Base-by-base conservation (phyloP, 176 grass and related monocot species). In the Rhynchospora breviuscula region DNA sequence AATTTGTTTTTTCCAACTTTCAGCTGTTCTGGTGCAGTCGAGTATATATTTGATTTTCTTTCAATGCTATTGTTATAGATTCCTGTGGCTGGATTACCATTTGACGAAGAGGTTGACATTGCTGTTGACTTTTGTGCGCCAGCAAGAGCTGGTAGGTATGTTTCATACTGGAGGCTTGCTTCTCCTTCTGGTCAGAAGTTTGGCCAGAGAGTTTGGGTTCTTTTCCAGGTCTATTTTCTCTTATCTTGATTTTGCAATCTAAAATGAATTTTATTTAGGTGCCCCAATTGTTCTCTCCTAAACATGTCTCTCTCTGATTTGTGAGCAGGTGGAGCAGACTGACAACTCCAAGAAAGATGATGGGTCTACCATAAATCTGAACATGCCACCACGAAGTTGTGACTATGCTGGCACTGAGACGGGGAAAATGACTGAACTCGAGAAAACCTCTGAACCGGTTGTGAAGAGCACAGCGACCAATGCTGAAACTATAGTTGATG, bases 151-250 rank as follows among this genome's bases (percentile, higher is more conserved):
- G 93, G 96, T 14, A 81, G 86, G 64, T 98, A 95, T 70, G 59
- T 90, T 63, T 95, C 96, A 2, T 88, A 98, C 59, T 98, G 96
- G 96, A 93, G 89, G 87, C 79, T 98, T 87, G 85, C 83, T 71
- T 87, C 84, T 56, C 93, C 93, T 63, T 88, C 88, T 44, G 89
- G 91, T 53, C 83, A 84, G 46, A 90, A 73, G 23, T 98, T 95
- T 83, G 96, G 96, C 49, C 91, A 95, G 69, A 81, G 3, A 79
- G 84, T 95, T 73, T 98, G 93, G 93, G 93, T 95, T 87, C 80
- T 88, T 86, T 91, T 98, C 79, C 86, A 90, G 93, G 96, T 98
- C 51, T 5, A 10, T 88, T 63, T 35, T 69, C 40, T 47, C 33
- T 53, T 35, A 59, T 89, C 59, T 86, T 78, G 10, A 79, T 59